phyloP scores from a whole-genome alignment of 495 filamentous ascomycete genomes.

The Pyrenula aspistea region DNA sequence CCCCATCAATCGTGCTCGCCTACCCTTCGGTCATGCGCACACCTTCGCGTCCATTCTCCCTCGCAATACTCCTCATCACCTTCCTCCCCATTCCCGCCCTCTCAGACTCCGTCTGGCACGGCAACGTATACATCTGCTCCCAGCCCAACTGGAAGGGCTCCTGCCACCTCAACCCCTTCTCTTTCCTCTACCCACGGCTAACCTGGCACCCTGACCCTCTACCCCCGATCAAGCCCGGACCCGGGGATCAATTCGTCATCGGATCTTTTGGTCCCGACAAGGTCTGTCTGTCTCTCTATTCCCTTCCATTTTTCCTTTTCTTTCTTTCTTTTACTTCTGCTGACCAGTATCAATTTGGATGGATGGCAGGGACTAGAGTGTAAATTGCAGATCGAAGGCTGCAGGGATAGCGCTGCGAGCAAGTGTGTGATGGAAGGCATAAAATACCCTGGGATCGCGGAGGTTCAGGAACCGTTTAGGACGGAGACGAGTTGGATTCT shows the following conservation, averaged over 20 bases:
- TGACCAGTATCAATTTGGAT: neutral
- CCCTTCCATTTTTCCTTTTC: neutral
- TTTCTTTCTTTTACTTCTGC: neutral
- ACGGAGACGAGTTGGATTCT: neutral
- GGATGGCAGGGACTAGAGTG: neutral
- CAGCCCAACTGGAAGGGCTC: neutral
- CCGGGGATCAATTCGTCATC: neutral
- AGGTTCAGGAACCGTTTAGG: neutral
- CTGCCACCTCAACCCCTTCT: neutral
- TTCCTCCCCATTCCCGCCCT: neutral
- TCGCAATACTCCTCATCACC: neutral
- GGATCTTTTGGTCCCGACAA: neutral
- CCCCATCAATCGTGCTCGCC: neutral
- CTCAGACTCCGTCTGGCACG: neutral
- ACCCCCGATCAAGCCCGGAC: neutral
- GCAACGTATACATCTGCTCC: neutral
- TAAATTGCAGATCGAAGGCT: neutral
- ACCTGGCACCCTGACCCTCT: neutral
- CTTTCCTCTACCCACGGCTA: neutral
- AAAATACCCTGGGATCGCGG: neutral
- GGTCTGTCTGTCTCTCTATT: neutral
- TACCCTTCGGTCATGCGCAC: neutral
- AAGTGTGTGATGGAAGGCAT: neutral
- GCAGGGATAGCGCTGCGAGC: neutral
- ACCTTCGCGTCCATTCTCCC: neutral